Base-by-base conservation (phyloP, 2,329 filamentous ascomycete genomes). In the Aspergillus hiratsukae region DNA sequence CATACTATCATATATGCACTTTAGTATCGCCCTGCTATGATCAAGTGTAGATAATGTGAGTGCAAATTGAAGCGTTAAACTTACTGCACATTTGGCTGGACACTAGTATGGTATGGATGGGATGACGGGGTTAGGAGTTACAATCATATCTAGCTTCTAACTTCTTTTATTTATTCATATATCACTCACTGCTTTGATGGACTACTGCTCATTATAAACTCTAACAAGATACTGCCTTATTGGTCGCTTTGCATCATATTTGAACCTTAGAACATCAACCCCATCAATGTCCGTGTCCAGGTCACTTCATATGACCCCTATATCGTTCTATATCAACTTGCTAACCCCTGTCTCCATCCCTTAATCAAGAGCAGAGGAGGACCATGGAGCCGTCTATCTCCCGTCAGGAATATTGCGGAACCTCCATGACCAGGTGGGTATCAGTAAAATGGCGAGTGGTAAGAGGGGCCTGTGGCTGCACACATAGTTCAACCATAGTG, bases 401-500 rank as follows among this genome's bases (percentile, higher is more conserved):
- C 31, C 5, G 31, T 37, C 31, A 35, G 31, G 14, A 14, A 46
- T 25, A 21, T 46, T 46, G 21, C 43, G 43, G 23, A 45, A 45
- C 7, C 41, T 45, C n/a, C n/a, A 23, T 19, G 41, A 11, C 31
- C 31, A 17, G 6, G 31, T 37, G 31, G 31, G 14, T 37, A 37
- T 37, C 31, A 17, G 1, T 37, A 35, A 37, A 17, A 17, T 5
- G 31, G 41, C 11, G 21, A 3, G 21, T 17, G 7, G 19, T 29
- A 23, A 31, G 19, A 52, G 17, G 51, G 25, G 11, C 31, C 40
- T 53, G 54, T 56, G 54, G 54, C 54, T 56, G 51, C 48, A 17
- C 41, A 11, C 41, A 7, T 2, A 45, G 41, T 23, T 19, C 8
- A 9, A 45, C 41, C 6, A 6, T 14, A 37, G 14, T 37, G 31